A percentile compares a stretch with the other conserved stretches of the same genome.
phyloP scores from a whole-genome alignment of 306 rosid species.

The Lathyrus tuberosus region DNA sequence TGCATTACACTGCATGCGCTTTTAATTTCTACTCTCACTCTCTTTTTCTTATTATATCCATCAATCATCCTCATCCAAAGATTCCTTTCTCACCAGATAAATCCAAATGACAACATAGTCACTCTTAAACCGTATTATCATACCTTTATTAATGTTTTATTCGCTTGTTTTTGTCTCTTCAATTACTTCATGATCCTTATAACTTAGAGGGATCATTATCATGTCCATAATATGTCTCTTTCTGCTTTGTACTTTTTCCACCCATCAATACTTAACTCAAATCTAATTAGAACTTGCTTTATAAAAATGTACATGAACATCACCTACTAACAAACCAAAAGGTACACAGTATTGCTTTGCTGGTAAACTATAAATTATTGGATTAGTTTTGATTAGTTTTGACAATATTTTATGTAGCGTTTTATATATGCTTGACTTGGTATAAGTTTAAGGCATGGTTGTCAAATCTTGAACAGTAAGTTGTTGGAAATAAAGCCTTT shows the following conservation, averaged over 20 bases:
- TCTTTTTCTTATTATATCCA: not conserved
- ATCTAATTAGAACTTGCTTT: not conserved
- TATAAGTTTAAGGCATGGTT: too few relatives aligned
- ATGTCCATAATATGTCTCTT: not conserved
- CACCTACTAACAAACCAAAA: not conserved
- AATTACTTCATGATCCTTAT: constrained; percentile 25
- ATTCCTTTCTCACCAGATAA: constrained; percentile 36
- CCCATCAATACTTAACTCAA: not conserved
- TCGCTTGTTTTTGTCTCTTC: constrained; percentile 31
- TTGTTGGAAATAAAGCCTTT: too few relatives aligned
- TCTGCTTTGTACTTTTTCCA: not conserved
- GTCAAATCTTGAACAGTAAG: too few relatives aligned
- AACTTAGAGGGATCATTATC: not conserved
- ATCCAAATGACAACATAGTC: constrained; percentile 35
- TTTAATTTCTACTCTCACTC: not conserved
- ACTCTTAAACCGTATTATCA: constrained; percentile 32
- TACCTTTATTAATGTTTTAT: constrained; percentile 34
- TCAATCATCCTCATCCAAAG: constrained; percentile 38
- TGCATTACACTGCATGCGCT: constrained; percentile 9
- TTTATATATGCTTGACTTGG: too few relatives aligned
- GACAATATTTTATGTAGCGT: too few relatives aligned
- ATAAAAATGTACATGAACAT: too few relatives aligned
- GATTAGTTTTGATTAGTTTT: too few relatives aligned
- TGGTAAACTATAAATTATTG: too few relatives aligned
- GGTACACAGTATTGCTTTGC: not conserved